Conservation (phyloP, 2,329 filamentous ascomycete genomes). For the Alternaria sp. region DNA sequence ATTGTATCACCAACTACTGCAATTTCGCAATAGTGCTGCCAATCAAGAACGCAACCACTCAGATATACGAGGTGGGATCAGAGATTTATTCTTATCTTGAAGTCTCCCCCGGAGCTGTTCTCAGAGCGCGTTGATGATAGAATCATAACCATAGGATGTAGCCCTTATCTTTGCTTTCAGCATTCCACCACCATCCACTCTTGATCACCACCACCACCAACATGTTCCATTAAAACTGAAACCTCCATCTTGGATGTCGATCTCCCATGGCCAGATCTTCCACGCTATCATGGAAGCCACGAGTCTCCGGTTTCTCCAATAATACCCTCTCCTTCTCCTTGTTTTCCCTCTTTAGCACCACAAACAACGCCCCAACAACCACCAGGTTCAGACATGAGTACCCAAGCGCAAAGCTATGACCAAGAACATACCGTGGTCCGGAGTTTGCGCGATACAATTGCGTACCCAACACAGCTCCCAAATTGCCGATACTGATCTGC, state of each 20-base stretch:
- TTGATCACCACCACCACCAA: background rate
- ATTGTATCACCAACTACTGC: background rate
- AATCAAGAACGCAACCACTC: background rate
- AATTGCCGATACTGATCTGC: slow-evolving; percentile 61
- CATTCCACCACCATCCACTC: background rate
- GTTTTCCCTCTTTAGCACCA: slow-evolving; percentile 46
- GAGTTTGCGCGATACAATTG: slow-evolving; percentile 50
- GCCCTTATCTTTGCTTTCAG: background rate
- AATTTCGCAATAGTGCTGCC: background rate
- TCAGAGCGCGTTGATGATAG: background rate
- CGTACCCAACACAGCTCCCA: slow-evolving; percentile 53
- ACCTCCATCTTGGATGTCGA: slow-evolving; percentile 49
- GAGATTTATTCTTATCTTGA: background rate
- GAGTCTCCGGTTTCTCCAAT: slow-evolving; percentile 36
- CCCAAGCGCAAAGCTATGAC: slow-evolving; percentile 48
- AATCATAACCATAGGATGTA: background rate
- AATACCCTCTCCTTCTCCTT: slow-evolving; percentile 39
- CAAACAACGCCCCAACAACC: slow-evolving; percentile 44
- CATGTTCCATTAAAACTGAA: slow-evolving; percentile 29
- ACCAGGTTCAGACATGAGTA: slow-evolving; percentile 46
- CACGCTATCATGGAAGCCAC: slow-evolving; percentile 41
- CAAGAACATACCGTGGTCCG: slow-evolving; percentile 47
- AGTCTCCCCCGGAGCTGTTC: background rate
- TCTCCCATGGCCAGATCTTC: slow-evolving; percentile 47
- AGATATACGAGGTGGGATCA: background rate